Base-by-base conservation (phyloP, 176 grass and related monocot genomes). In the Puccinellia tenuiflora region DNA sequence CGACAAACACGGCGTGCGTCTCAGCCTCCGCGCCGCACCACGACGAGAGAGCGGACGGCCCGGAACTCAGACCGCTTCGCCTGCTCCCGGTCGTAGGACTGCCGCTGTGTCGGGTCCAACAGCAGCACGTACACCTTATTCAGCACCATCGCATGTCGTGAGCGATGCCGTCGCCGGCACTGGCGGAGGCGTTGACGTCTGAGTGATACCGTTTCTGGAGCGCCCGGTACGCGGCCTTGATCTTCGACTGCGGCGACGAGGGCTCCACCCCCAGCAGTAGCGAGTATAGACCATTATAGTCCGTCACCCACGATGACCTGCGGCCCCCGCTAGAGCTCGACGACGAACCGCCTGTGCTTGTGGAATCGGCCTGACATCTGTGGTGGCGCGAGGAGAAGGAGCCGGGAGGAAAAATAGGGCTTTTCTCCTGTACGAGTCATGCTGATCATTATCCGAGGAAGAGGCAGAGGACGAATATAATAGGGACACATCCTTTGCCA, bases 171-270 rank as follows among this genome's bases (percentile, higher is more conserved):
- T n/a, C n/a, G 5, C 46, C 42, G 17, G 76, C 90, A 16, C 88
- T n/a, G n/a, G n/a, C 92, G n/a, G n/a, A n/a, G n/a, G n/a, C n/a
- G n/a, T n/a, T n/a, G 62, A 98, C 86, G 84, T 98, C 95, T 10
- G 90, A 92, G 80, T 98, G 95, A 84, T 92, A 98, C 61, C 91
- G 88, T 85, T 98, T 98, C 86, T 98, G 95, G 54, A 98, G 86
- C 40, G 92, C 47, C 24, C 95, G 85, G 77, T 98, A 98, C 25
- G 90, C 88, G 15, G 88, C 86, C 65, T 98, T 98, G 86, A 98
- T 98, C 90, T 91, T 83, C n/a, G 82, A 74, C 81, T 91, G 90
- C 39, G 81, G 40, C 29, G 92, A 92, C 2, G 84, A 90, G 0
- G 82, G 88, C 38, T 94, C 86, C 79, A 98, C 88, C 20, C 95